Evolutionary conservation across 768 basidiomycete species (phyloP), one percentile per base, ranked within the genome.

Genomic region (Albatrellus ellisii): DNA sequence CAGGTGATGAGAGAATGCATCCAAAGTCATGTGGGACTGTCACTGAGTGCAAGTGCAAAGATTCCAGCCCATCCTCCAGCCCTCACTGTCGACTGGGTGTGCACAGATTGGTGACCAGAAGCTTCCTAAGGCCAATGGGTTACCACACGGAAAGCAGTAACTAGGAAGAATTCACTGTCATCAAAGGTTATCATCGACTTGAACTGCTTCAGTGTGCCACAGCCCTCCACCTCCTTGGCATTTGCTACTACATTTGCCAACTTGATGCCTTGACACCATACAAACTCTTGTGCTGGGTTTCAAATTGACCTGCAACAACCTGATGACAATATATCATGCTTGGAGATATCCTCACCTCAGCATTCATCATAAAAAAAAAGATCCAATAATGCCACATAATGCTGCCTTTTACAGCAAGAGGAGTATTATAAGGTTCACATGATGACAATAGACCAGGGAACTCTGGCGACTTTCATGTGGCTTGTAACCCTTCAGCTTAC

Each of bases 21-120:
- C 95, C 94, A 53, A 80, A 86, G 60, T 97, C 98, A 62, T 94
- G 94, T 1, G 88, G 81, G 6, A 73, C 67, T 0, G 92, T 92
- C 18, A 98, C 89, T 5, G 92, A 95, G 59, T 95, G 82, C 10
- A 99, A 63, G 57, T 99, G 92, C 0, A 98, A 68, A 0, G 87
- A 79, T 59, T n/a, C n/a, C n/a, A n/a, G n/a, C n/a, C n/a, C n/a
- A n/a, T n/a, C n/a, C n/a, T n/a, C n/a, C 94, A 99, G 20, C 51
- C 61, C 1, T 75, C 70, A 6, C 48, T 45, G 47, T 86, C 70
- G 3, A 59, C 55, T 1, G 72, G 49, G 49, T 85, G 65, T 55
- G 92, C 95, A 0, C 57, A 36, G 45, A 83, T 68, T n/a, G 59
- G 18, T 74, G 63, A 10, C 80, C 83, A 2, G 81, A 67, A 39